These are phyloP conservation scores for Chlorella vulgaris DNA, from an alignment of 139 green algal genomes.

Conservation along the genomic window DNA sequence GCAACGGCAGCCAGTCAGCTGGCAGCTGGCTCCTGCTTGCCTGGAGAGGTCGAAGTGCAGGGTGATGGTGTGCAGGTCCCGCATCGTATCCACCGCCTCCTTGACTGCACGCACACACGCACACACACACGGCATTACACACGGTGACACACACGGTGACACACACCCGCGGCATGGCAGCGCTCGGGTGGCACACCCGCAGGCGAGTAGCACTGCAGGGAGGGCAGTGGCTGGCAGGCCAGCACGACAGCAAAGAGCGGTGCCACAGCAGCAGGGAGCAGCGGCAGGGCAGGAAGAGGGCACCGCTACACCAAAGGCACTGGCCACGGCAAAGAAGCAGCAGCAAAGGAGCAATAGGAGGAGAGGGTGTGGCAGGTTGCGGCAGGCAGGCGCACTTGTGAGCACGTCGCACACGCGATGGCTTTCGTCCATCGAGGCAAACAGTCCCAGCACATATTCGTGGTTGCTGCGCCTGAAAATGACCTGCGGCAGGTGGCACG, in stretches of 20 bases:
- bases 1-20: not conserved
- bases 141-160: not conserved
- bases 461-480: not conserved
- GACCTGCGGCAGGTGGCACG: constrained; percentile 18
- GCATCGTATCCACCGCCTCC: constrained; percentile 10
- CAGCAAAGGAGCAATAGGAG: not conserved
- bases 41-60: constrained; percentile 2
- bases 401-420: constrained; percentile 30
- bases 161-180: not conserved
- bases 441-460: constrained; percentile 18
- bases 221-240: too few species aligned
- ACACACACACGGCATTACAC: too few species aligned
- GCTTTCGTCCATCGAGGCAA: constrained; percentile 3
- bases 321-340: not conserved
- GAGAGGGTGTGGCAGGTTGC: not conserved
- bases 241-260: too few species aligned
- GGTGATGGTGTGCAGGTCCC: not conserved
- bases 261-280: not conserved
- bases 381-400: constrained; percentile 5
- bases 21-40: not conserved
- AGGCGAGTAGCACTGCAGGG: too few species aligned
- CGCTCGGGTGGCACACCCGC: not conserved
- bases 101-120: constrained; percentile 24
- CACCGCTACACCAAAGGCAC: too few species aligned
- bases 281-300: too few species aligned